Evolutionary conservation across 768 basidiomycete genomes (phyloP).

Genomic region (Kwoniella newhampshirensis): DNA sequence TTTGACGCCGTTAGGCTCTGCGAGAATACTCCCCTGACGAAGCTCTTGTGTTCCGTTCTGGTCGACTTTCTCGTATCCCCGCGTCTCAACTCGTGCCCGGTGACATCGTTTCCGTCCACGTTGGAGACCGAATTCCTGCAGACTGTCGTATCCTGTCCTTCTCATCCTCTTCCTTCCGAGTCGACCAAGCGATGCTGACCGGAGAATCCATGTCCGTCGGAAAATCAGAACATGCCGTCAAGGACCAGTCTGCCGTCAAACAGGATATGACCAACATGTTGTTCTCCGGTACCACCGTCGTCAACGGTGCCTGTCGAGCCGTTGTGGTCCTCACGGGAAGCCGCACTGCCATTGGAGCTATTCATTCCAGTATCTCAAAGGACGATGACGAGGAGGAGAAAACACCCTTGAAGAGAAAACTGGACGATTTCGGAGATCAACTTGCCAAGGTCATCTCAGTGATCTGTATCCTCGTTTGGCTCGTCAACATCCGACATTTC

Average conservation of each 20-base stretch:
- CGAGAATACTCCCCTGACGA: conserved; percentile 97
- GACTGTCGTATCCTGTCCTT: conserved; percentile 87
- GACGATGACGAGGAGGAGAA: conserved; percentile 81
- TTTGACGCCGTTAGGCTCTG: conserved; percentile 69
- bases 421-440: conserved; percentile 97
- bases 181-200: conserved; percentile 95
- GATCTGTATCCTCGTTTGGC: conserved; percentile 96
- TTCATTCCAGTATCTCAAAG: conserved; percentile 91
- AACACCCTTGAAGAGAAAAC: conserved; percentile 93
- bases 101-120: conserved; percentile 84
- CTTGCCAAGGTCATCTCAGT: conserved; percentile 96
- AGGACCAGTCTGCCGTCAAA: conserved; percentile 79
- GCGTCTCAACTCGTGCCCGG: conserved; percentile 90
- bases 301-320: conserved; percentile 85
- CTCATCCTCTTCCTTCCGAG: conserved; percentile 85
- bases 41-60: conserved; percentile 79
- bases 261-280: conserved; percentile 98
- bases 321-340: conserved; percentile 83
- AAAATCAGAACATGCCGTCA: conserved; percentile 70
- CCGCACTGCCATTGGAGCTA: conserved; percentile 90
- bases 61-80: conserved; percentile 69
- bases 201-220: conserved; percentile 88
- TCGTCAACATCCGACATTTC: conserved; percentile 95
- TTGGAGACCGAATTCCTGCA: conserved; percentile 93
- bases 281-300: conserved; percentile 93